A percentile compares a stretch with the other conserved stretches of the same genome.
phyloP scores from a whole-genome alignment of 2,329 filamentous ascomycete genomes.

The Neonectria magnoliae region DNA sequence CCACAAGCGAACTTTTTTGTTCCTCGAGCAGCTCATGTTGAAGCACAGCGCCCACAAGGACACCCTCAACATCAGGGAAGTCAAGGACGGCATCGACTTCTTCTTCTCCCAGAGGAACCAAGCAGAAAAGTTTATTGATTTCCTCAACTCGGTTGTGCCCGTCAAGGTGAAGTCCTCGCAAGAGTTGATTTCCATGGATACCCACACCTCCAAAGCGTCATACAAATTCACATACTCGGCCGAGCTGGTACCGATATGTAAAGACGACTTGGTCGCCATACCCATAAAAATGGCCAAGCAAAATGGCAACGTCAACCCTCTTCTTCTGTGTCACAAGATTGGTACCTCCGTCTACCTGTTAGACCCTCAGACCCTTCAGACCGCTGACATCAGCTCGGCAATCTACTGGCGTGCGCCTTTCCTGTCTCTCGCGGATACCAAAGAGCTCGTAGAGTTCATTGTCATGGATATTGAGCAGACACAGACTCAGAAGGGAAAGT shows the following conservation, averaged over 20 bases:
- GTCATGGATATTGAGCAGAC: conserved; percentile 92
- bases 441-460: conserved; percentile 90
- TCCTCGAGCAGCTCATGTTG: conserved; percentile 91
- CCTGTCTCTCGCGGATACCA: conserved; percentile 81
- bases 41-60: conserved; percentile 93
- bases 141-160: conserved; percentile 83
- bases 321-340: conserved; percentile 86
- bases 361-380: conserved; percentile 91
- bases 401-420: conserved; percentile 95
- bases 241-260: conserved; percentile 93
- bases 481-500: conserved; percentile 80
- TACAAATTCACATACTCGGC: conserved; percentile 96
- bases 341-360: conserved; percentile 91
- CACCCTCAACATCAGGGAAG: conserved; percentile 98
- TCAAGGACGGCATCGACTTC: conserved; percentile 95
- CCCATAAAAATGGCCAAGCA: conserved; percentile 89
- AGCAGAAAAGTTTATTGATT: conserved; percentile 92
- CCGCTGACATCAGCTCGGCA: conserved; percentile 81
- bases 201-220: conserved; percentile 87
- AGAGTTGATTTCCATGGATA: conserved; percentile 92
- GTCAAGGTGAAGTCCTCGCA: conserved; percentile 79
- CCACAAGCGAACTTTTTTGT: conserved; percentile 81
- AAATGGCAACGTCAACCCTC: conserved; percentile 86
- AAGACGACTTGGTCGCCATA: conserved; percentile 94
- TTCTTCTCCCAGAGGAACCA: conserved; percentile 91